Conservation (phyloP, 768 basidiomycete species). For the Saitozyma sp. region DNA sequence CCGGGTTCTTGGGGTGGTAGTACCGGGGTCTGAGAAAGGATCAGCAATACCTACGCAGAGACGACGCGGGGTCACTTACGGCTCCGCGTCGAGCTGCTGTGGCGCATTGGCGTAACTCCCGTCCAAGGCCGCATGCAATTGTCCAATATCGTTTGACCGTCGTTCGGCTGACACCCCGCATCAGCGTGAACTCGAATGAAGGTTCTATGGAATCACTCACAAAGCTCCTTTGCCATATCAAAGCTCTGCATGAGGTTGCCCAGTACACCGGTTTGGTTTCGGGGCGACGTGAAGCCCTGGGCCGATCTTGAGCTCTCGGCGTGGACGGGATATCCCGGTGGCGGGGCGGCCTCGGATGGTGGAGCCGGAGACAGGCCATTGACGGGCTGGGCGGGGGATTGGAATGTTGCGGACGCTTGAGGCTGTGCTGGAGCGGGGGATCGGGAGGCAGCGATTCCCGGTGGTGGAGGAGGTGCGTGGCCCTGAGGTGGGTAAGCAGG, state of each 20-base stretch:
- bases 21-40: slow-evolving; percentile 75
- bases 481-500: slow-evolving; percentile 20
- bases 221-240: slow-evolving; percentile 94
- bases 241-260: slow-evolving; percentile 92
- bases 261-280: slow-evolving; percentile 59
- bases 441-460: slow-evolving; percentile 17
- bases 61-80: slow-evolving; percentile 58
- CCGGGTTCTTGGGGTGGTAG: slow-evolving; percentile 90
- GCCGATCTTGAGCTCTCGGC: slow-evolving; percentile 30
- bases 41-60: slow-evolving; percentile 6
- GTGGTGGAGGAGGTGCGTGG: slow-evolving; percentile 30
- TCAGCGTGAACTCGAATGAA: not conserved
- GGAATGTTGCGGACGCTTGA: not conserved
- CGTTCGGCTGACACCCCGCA: slow-evolving; percentile 33
- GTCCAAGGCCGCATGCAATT: slow-evolving; percentile 90
- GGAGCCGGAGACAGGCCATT: slow-evolving; percentile 9
- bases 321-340: slow-evolving; percentile 59
- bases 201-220: slow-evolving; percentile 53
- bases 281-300: not conserved
- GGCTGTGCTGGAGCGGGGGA: slow-evolving; percentile 9
- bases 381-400: slow-evolving; percentile 8
- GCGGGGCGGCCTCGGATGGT: slow-evolving; percentile 55
- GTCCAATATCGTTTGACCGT: slow-evolving; percentile 67
- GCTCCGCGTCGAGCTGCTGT: slow-evolving; percentile 91
- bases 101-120: slow-evolving; percentile 85